phyloP scores from a whole-genome alignment of 345 rosid species.

The Aquilaria yunnanensis region DNA sequence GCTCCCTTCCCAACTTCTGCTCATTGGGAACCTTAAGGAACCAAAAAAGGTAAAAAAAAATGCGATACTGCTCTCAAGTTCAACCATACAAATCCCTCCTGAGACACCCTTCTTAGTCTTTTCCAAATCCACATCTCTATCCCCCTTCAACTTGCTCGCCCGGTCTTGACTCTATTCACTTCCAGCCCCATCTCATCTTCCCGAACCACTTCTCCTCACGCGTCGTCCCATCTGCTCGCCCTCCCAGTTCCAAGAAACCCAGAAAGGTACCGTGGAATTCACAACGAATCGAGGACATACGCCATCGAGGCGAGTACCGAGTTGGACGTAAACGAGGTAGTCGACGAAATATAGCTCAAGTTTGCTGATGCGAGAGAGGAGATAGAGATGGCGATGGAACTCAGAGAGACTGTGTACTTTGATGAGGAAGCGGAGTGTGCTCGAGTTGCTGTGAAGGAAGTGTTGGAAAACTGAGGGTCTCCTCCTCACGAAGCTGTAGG shows the following conservation, averaged over 20 bases:
- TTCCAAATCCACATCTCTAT: slow-evolving; percentile 17
- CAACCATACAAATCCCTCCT: slow-evolving; percentile 29
- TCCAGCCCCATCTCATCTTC: slow-evolving; percentile 14
- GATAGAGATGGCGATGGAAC: slow-evolving; percentile 94
- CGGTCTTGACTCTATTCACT: slow-evolving; percentile 12
- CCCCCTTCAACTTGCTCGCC: slow-evolving; percentile 5
- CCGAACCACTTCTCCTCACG: slow-evolving; percentile 7
- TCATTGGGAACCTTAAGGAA: no score
- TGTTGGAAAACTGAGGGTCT: slow-evolving; percentile 41
- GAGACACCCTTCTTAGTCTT: slow-evolving; percentile 19
- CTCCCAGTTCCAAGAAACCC: slow-evolving; percentile 5
- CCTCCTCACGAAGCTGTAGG: slow-evolving; percentile 49
- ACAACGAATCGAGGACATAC: slow-evolving; percentile 22
- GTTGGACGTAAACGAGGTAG: slow-evolving; percentile 58
- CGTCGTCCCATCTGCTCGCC: slow-evolving; percentile 8
- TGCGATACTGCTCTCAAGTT: slow-evolving; percentile 33
- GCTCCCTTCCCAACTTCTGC: no score
- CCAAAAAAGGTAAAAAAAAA: not conserved
- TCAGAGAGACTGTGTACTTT: slow-evolving; percentile 91
- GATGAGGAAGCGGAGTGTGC: slow-evolving; percentile 93
- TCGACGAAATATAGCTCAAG: slow-evolving; percentile 78
- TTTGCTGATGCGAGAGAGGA: slow-evolving; percentile 99
- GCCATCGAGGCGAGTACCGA: slow-evolving; percentile 29
- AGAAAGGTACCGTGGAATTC: not conserved
- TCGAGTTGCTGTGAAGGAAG: slow-evolving; percentile 66